Percentiles rank a stretch among this genome's conserved stretches.
Conservation (phyloP, 2,329 filamentous ascomycete genomes). For the Hypoxylon sp. region DNA sequence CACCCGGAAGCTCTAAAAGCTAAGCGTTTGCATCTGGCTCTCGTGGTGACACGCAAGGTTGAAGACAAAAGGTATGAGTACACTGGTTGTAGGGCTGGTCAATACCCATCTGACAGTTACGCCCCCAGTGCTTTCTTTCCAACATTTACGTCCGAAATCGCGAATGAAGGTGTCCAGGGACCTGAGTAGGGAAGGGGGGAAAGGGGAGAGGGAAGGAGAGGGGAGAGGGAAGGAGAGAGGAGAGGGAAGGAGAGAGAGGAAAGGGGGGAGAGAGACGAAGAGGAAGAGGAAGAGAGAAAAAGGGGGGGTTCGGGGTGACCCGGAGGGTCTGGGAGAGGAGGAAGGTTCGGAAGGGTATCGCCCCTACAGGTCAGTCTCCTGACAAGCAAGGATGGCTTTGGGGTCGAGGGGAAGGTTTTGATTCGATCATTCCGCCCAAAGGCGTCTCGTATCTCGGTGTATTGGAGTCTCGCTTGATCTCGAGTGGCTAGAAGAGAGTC, state of each 20-base stretch:
- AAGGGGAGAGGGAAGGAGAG: too few species aligned
- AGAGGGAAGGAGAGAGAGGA: too few species aligned
- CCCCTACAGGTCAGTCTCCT: too few species aligned
- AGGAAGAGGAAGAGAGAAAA: too few species aligned
- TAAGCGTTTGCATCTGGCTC: not conserved
- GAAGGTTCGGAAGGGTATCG: too few species aligned
- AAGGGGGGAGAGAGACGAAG: too few species aligned
- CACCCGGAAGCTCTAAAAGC: not conserved
- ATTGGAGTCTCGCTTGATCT: not conserved
- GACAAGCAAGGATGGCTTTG: too few species aligned
- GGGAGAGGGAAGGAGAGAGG: too few species aligned
- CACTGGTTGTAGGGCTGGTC: not conserved
- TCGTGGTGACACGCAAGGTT: not conserved
- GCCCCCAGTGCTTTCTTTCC: not conserved
- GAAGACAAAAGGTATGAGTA: not conserved
- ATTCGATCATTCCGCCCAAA: not conserved
- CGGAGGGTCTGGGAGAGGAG: too few species aligned
- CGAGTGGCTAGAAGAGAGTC: not conserved
- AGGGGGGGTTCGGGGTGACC: too few species aligned
- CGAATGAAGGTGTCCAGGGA: not conserved
- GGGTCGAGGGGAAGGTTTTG: not conserved
- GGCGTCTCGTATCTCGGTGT: not conserved
- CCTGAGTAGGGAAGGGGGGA: too few species aligned
- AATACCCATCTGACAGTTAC: conserved; percentile 1
- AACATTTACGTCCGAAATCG: not conserved